Evolutionary conservation across 805 yeast species (phyloP).

Genomic region (Wickerhamiella kazuoi): DNA sequence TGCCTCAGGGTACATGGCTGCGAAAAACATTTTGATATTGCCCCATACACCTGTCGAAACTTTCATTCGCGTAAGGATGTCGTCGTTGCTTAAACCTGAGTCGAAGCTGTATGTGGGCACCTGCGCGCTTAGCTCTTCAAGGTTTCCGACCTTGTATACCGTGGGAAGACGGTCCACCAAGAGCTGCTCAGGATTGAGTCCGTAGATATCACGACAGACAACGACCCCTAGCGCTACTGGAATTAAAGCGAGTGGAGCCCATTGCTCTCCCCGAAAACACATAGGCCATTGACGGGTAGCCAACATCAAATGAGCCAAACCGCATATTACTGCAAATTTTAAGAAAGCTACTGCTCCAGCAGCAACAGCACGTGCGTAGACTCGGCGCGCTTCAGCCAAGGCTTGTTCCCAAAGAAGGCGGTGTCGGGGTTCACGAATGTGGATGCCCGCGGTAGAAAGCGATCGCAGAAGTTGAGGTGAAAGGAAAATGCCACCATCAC

Average conservation of each 20-base stretch:
- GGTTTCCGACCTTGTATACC: not conserved
- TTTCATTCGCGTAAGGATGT: not conserved
- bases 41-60: not conserved
- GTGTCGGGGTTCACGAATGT: not conserved
- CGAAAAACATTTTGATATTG: not conserved
- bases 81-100: not conserved
- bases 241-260: not conserved
- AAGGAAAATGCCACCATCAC: not conserved
- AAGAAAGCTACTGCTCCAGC: not conserved
- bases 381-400: not conserved
- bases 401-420: not conserved
- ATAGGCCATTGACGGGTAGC: not conserved
- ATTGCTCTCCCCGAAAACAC: not conserved
- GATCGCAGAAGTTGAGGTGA: not conserved
- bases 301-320: not conserved
- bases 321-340: not conserved
- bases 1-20: not conserved
- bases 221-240: not conserved
- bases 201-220: not conserved
- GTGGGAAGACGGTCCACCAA: not conserved
- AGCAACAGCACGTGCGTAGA: not conserved
- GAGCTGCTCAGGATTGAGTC: not conserved
- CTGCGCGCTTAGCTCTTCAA: not conserved
- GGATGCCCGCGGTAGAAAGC: not conserved
- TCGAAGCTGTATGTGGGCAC: not conserved